Base-by-base conservation (phyloP, 805 yeast genomes). In the Candida corydali region DNA sequence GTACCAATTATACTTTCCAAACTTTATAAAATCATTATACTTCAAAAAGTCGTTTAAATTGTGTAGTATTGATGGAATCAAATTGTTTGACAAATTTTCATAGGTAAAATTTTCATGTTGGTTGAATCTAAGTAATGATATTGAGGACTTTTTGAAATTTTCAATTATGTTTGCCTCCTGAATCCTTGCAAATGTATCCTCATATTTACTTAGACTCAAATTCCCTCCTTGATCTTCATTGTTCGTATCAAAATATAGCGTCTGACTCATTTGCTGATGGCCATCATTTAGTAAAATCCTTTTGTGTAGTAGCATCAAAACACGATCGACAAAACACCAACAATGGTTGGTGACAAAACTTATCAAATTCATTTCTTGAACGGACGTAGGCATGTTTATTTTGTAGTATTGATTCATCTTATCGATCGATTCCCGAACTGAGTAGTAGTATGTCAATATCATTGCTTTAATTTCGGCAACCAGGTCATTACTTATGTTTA, bases 1-100 rank as follows among this genome's bases (percentile, higher is more conserved):
- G 43, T 76, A 78, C 83, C 83, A 78, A 45, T 77, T 78, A 52
- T 63, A 78, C 38, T 70, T 66, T 5, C 76, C 76, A 49, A 70
- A 74, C 34, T 70, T 66, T 39, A 70, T 66, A 45, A 73, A 73
- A 43, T 75, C 73, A 39, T 72, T 70, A 43, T 73, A 68, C 49
- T 72, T 70, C 41, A 74, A 54, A 47, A 77, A 78, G 40, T 75
- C 76, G 45, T 73, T 73, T 43, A 78, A 55, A 44, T 75, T 76
- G 46, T 78, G 82, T 30, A 78, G 48, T 8, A 78, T 63, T 1
- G 79, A 69, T 1, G 83, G 82, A 25, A 78, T 65, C 41, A 78
- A 54, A 51, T 76, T 77, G 44, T 64, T 72, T 14, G 71, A 63
- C 40, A 77, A 51, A 50, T 75, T 75, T 30, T 68, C 75, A 44